phyloP scores from a whole-genome alignment of 176 grass and related monocot species.

The Aegilops bicornis region DNA sequence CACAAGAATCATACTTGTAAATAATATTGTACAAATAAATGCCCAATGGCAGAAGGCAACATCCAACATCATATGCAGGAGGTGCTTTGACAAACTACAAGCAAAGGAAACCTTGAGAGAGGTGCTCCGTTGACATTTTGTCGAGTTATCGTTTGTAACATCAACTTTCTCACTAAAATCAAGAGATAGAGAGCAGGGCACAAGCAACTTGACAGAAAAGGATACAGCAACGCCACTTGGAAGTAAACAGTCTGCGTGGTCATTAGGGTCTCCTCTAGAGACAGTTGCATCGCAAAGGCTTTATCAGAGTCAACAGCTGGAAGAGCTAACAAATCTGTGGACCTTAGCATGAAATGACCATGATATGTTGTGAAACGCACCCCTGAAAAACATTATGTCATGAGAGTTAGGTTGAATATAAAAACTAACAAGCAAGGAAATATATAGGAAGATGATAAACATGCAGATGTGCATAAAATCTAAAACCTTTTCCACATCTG shows the following conservation, averaged over 20 bases:
- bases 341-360: conserved; percentile 97
- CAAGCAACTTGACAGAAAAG: conserved; percentile 41
- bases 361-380: conserved; percentile 93
- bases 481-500: conserved; percentile 96
- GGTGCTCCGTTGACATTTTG: background rate
- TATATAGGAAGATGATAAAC: background rate
- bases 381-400: conserved; percentile 49
- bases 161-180: background rate
- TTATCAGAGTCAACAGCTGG: conserved; percentile 98
- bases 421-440: conserved; percentile 27
- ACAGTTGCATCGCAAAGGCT: conserved; percentile 90
- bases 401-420: conserved; percentile 26
- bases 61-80: background rate
- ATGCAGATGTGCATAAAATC: conserved; percentile 10
- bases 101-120: background rate
- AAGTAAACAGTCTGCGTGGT: conserved; percentile 88
- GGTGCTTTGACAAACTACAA: background rate
- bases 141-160: background rate
- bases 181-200: background rate
- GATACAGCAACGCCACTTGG: conserved; percentile 96
- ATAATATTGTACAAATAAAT: conserved; percentile 15
- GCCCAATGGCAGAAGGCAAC: background rate
- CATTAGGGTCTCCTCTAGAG: conserved; percentile 88
- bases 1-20: conserved; percentile 20
- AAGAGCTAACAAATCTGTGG: conserved; percentile 93